Conservation (phyloP, 257 asterid species). For the Ehretia macrophylla region DNA sequence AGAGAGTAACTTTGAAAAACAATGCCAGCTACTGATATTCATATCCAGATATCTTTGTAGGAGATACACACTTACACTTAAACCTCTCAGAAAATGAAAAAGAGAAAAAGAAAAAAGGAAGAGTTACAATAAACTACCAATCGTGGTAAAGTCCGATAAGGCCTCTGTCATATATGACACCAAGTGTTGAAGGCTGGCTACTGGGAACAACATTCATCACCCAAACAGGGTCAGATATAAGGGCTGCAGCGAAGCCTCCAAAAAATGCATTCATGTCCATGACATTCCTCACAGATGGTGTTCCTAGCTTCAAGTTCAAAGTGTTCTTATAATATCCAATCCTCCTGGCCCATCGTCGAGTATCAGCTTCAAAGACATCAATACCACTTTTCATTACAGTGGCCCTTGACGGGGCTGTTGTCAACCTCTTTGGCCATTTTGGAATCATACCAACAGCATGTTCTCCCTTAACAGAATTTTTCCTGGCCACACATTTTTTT, state of each 20-base stretch:
- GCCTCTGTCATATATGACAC: slow-evolving; percentile 89
- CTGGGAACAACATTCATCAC: slow-evolving; percentile 98
- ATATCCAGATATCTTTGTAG: no score
- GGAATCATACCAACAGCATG: slow-evolving; percentile 72
- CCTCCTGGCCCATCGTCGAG: slow-evolving; percentile 71
- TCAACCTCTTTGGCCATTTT: slow-evolving; percentile 81
- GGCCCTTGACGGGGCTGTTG: slow-evolving; percentile 71
- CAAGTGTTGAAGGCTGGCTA: slow-evolving; percentile 66
- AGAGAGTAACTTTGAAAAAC: no score
- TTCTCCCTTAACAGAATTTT: slow-evolving; percentile 55
- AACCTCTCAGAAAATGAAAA: background rate
- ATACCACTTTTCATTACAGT: slow-evolving; percentile 53
- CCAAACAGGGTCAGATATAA: slow-evolving; percentile 81
- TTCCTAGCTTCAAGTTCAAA: slow-evolving; percentile 69
- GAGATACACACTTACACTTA: background rate
- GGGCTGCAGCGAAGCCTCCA: slow-evolving; percentile 92
- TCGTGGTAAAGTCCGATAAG: slow-evolving; percentile 90
- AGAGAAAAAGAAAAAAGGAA: background rate
- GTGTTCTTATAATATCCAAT: slow-evolving; percentile 72
- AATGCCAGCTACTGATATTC: no score
- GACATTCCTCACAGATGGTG: slow-evolving; percentile 77
- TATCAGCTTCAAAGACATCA: slow-evolving; percentile 83
- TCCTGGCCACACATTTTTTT: slow-evolving; percentile 77
- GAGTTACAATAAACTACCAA: slow-evolving; percentile 51
- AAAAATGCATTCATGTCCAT: slow-evolving; percentile 99